Base-by-base conservation (phyloP, 305 asterid genomes). In the Rubia tinctorum region DNA sequence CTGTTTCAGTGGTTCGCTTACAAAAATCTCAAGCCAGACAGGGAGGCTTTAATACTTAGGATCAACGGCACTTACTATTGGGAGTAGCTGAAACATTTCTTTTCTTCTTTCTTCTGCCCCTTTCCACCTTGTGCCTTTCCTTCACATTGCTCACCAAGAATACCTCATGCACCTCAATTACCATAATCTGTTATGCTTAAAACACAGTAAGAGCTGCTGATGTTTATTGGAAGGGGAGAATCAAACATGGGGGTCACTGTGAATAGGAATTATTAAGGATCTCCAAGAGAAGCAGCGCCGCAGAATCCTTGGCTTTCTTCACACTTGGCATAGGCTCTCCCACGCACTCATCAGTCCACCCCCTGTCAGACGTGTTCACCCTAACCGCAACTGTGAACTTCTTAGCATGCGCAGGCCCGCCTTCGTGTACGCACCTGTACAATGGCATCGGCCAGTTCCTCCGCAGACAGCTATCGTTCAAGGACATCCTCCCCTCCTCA, bases 301-400 rank as follows among this genome's bases (percentile, higher is more conserved):
- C 92, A 34, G 98, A 89, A 82, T 95, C 98, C 90, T 92, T 95
- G 22, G 99, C 99, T 81, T 91, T 95, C 91, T 95, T 95, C 67
- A 95, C 99, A 73, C 96, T 95, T 7, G 98, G 99, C 97, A 95
- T 91, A 8, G 99, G 95, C 75, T 95, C 98, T 47, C 98, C 99
- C 1, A 95, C 80, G 80, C 99, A 95, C 80, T 95, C 99, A 71
- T 95, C 98, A 2, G 96, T 89, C 96, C 90, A 89, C 62, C 99
- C 98, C 81, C 82, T 84, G 75, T 92, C 99, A 12, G 93, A 81
- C 23, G 98, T 89, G 73, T 95, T 95, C 13, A 95, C 96, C 7
- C 97, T 86, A 56, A 95, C 99, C 17, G 96, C 86, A 79, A 87
- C 92, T 12, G 98, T 95, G 75, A 95, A 95, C 85, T 90, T 87